Percentiles rank a stretch among this genome's conserved stretches.
These are phyloP conservation scores for Ceratocystis alfenasii DNA, from an alignment of 2,329 filamentous ascomycete species.

Conservation along the genomic window DNA sequence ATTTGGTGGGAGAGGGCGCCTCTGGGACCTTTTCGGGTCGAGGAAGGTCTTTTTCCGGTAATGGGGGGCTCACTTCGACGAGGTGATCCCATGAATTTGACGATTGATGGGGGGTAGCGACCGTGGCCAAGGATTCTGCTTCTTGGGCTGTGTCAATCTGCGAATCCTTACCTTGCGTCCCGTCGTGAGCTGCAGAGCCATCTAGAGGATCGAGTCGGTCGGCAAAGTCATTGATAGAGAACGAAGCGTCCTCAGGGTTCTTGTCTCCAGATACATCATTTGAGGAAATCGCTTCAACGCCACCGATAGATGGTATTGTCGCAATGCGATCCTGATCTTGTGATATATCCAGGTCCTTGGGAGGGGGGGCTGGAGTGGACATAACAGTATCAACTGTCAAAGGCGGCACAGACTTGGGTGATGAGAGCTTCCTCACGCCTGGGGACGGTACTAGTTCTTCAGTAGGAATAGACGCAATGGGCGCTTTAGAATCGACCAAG, in stretches of 20 bases:
- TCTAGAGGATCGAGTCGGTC: background rate
- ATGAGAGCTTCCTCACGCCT: background rate
- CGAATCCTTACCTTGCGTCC: background rate
- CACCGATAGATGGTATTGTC: background rate
- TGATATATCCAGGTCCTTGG: background rate
- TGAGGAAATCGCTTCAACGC: background rate
- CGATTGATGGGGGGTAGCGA: background rate
- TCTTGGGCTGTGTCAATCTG: background rate
- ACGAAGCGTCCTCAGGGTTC: background rate
- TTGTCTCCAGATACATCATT: background rate
- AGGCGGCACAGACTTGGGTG: background rate
- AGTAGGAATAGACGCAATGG: background rate
- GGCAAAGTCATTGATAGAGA: background rate
- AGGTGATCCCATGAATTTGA: background rate
- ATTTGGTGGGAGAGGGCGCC: background rate
- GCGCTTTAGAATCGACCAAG: constrained; percentile 1
- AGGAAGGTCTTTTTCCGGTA: background rate
- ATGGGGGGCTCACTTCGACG: background rate
- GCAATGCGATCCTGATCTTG: background rate
- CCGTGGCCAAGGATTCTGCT: background rate
- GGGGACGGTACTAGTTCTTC: background rate
- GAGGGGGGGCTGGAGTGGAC: background rate
- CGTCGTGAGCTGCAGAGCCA: background rate
- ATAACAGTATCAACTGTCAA: background rate
- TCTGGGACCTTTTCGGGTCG: background rate